Evolutionary conservation across 2,329 filamentous ascomycete species (phyloP).

Genomic region (Aspergillus sp.): DNA sequence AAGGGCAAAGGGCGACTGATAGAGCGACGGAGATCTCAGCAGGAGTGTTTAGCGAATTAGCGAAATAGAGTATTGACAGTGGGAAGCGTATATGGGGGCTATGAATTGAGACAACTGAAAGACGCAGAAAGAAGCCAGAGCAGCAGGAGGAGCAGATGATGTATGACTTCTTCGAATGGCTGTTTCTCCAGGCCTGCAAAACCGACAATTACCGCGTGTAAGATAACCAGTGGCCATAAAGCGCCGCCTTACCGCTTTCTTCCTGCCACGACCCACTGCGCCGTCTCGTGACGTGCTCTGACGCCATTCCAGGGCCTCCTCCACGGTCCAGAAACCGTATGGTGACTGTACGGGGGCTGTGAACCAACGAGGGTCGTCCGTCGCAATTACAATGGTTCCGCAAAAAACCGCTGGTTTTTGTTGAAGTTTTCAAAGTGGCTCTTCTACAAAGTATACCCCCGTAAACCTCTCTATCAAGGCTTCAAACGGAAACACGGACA

Average conservation of each 20-base stretch:
- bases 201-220: neutral
- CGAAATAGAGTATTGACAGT: neutral
- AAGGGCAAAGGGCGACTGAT: constrained; percentile 10
- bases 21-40: neutral
- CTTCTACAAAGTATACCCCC: neutral
- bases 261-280: constrained; percentile 36
- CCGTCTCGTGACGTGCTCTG: constrained; percentile 35
- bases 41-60: neutral
- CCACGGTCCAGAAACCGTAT: constrained; percentile 21
- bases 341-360: constrained; percentile 21
- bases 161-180: constrained; percentile 25
- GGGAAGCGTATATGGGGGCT: constrained; percentile 4
- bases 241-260: constrained; percentile 22
- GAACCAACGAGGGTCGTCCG: constrained; percentile 18
- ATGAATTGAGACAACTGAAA: neutral
- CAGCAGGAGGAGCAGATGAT: constrained; percentile 25
- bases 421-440: neutral
- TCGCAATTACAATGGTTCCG: constrained; percentile 16
- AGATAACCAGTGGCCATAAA: constrained; percentile 20
- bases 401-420: neutral
- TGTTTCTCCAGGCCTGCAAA: neutral
- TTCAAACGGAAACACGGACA: neutral
- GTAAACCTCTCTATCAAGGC: neutral
- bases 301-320: constrained; percentile 22
- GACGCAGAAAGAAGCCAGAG: neutral